These are phyloP conservation scores for Myxozyma mucilagina DNA, from an alignment of 805 yeast species.

Conservation along the genomic window DNA sequence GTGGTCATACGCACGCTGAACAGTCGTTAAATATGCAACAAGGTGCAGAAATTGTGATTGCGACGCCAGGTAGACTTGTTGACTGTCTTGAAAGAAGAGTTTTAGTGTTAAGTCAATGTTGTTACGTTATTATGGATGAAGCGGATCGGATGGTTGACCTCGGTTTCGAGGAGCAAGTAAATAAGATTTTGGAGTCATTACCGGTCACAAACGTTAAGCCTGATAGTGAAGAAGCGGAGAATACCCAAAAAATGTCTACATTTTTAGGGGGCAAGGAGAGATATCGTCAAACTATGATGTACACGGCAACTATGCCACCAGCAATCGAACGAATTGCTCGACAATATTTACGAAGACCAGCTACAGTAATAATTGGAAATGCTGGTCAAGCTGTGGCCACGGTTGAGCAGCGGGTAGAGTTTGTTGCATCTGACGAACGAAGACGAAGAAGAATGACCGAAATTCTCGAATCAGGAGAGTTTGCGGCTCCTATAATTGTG, in stretches of 20 bases:
- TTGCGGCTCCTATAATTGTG: conserved; percentile 64
- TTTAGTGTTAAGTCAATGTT: conserved; percentile 59
- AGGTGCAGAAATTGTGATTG: conserved; percentile 79
- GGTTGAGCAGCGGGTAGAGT: conserved; percentile 68
- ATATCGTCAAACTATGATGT: conserved; percentile 74
- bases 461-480: conserved; percentile 42
- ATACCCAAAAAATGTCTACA: conserved; percentile 27
- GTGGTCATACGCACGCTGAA: conserved; percentile 84
- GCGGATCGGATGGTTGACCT: conserved; percentile 95
- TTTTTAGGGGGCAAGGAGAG: conserved; percentile 32
- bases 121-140: conserved; percentile 80
- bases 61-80: conserved; percentile 89
- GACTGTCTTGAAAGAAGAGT: conserved; percentile 76
- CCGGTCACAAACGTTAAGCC: conserved; percentile 51
- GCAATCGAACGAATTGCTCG: conserved; percentile 65
- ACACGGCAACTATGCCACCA: conserved; percentile 89
- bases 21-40: conserved; percentile 58
- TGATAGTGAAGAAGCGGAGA: conserved; percentile 36
- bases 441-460: conserved; percentile 49
- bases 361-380: conserved; percentile 64
- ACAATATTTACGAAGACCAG: conserved; percentile 63
- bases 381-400: conserved; percentile 65
- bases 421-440: conserved; percentile 48
- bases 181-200: conserved; percentile 56
- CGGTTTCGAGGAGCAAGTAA: conserved; percentile 85